Base-by-base conservation (phyloP, 2,329 filamentous ascomycete species). In the Verticillium longisporum region DNA sequence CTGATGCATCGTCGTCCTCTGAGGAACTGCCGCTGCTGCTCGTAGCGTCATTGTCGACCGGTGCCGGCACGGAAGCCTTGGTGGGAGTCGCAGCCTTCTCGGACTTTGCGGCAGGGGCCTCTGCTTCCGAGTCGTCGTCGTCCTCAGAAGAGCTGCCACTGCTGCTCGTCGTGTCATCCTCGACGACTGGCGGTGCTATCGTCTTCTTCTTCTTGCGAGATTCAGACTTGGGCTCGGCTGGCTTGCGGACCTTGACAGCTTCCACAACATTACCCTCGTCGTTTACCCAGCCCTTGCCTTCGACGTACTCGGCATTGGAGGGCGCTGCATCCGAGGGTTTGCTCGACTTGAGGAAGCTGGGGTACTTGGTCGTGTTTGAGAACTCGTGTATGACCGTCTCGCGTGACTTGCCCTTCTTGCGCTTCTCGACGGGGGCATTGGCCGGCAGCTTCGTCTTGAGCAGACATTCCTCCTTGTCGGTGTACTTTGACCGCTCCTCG, bases 211-310 rank as follows among this genome's bases (percentile, higher is more conserved):
- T 72, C 50, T 65, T 65, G 18, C 61, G 62, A 13, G 54, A 64
- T 32, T 67, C 64, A 21, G 64, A 61, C 56, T 71, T 73, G 9
- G 68, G 67, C 14, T 67, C 63, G 3, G 65, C 66, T 9, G 67
- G 66, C 56, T 68, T 75, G 59, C 74, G 80, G 36, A 68, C 71
- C 64, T 76, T 80, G 38, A 78, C 78, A 9, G 74, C 74, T 72
- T 96, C 90, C 2, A 96, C 84, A 1, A 97, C 77, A 60, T 88
- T 85, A 5, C 93, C 93, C 15, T 88, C 79, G 63, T 87, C 84
- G 68, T 97, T 89, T 0, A 97, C 83, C 94, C 95, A 98, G 1
- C 94, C 94, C 69, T 90, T 88, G 26, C 89, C 92, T 60, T 97
- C 89, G 50, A 95, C 83, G 71, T 88, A 97, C 61, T 88, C 86